phyloP scores from a whole-genome alignment of 495 filamentous ascomycete species.

The Acidiella bohemica region DNA sequence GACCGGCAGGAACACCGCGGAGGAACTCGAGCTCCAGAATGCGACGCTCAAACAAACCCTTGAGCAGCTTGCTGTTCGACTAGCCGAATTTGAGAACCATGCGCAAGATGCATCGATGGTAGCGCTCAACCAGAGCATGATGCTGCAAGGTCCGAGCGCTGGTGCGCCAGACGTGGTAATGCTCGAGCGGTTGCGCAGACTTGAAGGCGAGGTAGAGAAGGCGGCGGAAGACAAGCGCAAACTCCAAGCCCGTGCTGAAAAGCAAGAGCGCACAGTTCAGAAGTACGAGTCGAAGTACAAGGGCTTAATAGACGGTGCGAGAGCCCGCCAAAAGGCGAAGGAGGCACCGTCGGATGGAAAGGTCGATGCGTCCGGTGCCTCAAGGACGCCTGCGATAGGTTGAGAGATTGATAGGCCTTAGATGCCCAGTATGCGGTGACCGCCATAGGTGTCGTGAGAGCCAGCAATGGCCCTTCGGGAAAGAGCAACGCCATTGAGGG shows the following conservation, averaged over 20 bases:
- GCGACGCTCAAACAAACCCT: slow-evolving; percentile 56
- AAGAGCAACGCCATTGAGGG: no score
- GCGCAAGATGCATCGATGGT: slow-evolving; percentile 70
- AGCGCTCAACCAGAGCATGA: slow-evolving; percentile 56
- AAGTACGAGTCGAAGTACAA: slow-evolving; percentile 77
- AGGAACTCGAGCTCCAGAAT: slow-evolving; percentile 77
- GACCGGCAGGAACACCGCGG: slow-evolving; percentile 40
- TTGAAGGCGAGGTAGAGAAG: slow-evolving; percentile 42
- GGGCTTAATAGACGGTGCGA: slow-evolving; percentile 71
- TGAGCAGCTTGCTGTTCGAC: slow-evolving; percentile 61
- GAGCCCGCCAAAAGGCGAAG: slow-evolving; percentile 28
- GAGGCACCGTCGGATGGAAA: no score
- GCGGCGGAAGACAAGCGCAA: slow-evolving; percentile 42
- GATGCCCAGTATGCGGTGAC: no score
- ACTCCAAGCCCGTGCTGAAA: slow-evolving; percentile 26
- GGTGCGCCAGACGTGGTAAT: slow-evolving; percentile 23
- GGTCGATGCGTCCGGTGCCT: no score
- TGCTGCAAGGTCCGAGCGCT: slow-evolving; percentile 30
- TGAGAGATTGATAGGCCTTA: no score
- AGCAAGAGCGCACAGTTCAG: slow-evolving; percentile 50
- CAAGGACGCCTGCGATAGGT: no score
- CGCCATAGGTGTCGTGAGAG: no score
- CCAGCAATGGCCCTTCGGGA: no score
- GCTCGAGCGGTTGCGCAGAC: slow-evolving; percentile 29
- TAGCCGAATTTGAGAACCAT: slow-evolving; percentile 80